These are phyloP conservation scores for Teunomyces aglyptinius DNA, from an alignment of 805 yeast genomes.

Conservation along the genomic window DNA sequence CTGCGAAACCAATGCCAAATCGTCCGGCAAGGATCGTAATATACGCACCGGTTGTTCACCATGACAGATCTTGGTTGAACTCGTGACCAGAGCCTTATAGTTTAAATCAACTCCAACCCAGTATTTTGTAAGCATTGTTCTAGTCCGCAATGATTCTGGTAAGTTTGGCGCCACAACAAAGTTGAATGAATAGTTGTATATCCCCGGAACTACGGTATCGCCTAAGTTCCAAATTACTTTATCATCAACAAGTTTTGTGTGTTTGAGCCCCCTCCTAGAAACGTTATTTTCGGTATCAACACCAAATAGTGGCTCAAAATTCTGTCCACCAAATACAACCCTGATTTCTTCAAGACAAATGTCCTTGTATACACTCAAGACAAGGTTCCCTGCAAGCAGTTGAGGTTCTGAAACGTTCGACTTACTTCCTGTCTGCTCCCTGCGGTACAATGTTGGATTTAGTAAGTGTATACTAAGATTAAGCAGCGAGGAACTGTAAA, in stretches of 20 bases:
- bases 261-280: conserved; percentile 1
- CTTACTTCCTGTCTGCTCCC: conserved; percentile 5
- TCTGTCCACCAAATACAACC: background rate
- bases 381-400: background rate
- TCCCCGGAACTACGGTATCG: conserved; percentile 6
- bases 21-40: background rate
- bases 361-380: background rate
- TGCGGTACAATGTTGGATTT: background rate
- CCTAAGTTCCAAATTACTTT: background rate
- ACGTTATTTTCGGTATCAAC: background rate
- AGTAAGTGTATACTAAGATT: background rate
- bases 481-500: background rate
- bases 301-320: conserved; percentile 1
- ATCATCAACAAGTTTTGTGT: background rate
- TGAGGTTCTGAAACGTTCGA: background rate
- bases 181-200: conserved; percentile 13
- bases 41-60: background rate
- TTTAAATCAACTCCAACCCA: background rate
- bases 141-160: conserved; percentile 11
- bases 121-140: background rate
- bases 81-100: background rate
- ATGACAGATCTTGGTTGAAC: background rate
- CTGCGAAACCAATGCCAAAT: background rate
- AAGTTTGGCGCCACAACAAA: conserved; percentile 11
- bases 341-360: background rate